phyloP scores from a whole-genome alignment of 345 rosid species.

The Boechera divaricarpa region DNA sequence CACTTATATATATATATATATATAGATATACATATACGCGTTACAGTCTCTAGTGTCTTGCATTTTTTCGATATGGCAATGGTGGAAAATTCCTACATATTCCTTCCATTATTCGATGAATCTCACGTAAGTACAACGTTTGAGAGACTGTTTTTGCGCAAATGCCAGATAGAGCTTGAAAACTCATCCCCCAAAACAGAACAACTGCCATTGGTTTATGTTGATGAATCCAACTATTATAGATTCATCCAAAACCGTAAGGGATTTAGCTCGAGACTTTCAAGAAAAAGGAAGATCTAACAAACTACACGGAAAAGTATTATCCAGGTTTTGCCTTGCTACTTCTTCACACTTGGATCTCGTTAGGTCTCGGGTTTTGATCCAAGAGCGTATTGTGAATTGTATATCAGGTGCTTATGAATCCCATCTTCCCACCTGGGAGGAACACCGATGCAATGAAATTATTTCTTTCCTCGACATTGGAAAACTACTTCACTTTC shows the following conservation, averaged over 20 bases:
- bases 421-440: conserved; percentile 37
- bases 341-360: not conserved
- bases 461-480: conserved; percentile 17
- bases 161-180: conserved; percentile 29
- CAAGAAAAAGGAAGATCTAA: conserved; percentile 3
- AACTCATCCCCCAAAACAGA: not conserved
- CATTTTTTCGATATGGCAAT: conserved; percentile 40
- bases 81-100: conserved; percentile 23
- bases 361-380: not conserved
- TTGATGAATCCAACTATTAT: conserved; percentile 11
- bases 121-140: conserved; percentile 35
- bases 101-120: conserved; percentile 16
- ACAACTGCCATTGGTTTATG: conserved; percentile 10
- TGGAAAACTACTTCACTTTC: conserved; percentile 11
- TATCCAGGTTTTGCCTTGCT: conserved; percentile 27
- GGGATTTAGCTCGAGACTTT: conserved; percentile 28
- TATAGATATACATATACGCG: not conserved
- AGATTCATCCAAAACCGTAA: conserved; percentile 28
- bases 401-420: conserved; percentile 40
- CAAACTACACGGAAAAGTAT: conserved; percentile 16
- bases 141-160: conserved; percentile 14
- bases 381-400: not conserved
- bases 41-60: conserved; percentile 34
- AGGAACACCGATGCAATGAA: conserved; percentile 31
- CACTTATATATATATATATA: not conserved